Conservation (phyloP, 202 grass and related monocot genomes). For the Hordeum pubiflorum region DNA sequence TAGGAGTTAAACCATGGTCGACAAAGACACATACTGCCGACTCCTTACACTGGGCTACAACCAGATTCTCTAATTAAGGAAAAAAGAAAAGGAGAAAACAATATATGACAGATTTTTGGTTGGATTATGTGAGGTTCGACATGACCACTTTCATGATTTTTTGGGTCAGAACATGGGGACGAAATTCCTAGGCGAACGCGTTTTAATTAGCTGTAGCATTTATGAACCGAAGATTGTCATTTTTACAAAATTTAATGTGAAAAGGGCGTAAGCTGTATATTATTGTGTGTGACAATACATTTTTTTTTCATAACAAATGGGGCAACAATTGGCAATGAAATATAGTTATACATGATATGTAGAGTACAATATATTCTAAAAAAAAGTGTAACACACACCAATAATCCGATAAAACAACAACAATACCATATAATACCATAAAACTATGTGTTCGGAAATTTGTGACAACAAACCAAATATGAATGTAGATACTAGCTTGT, state of each 20-base stretch:
- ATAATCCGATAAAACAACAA: not conserved
- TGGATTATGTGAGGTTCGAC: not conserved
- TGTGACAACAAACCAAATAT: not conserved
- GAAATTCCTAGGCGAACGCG: no score
- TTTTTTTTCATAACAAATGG: no score
- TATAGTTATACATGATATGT: not conserved
- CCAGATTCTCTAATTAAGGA: not conserved
- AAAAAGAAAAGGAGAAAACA: not conserved
- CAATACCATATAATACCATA: not conserved
- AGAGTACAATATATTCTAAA: not conserved
- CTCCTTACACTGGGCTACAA: not conserved
- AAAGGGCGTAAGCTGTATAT: no score
- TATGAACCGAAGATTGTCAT: not conserved
- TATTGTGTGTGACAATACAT: no score
- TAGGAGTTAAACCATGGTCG: no score
- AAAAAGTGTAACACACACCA: not conserved
- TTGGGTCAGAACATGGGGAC: no score
- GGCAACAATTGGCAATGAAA: not conserved
- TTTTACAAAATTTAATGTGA: no score
- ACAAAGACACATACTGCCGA: not conserved
- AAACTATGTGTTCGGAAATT: not conserved
- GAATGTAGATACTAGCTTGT: not conserved
- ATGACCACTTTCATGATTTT: not conserved
- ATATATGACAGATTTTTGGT: not conserved
- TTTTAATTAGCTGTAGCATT: no score